Base-by-base conservation (phyloP, 2,329 filamentous ascomycete species). In the Rutstroemia sp. region DNA sequence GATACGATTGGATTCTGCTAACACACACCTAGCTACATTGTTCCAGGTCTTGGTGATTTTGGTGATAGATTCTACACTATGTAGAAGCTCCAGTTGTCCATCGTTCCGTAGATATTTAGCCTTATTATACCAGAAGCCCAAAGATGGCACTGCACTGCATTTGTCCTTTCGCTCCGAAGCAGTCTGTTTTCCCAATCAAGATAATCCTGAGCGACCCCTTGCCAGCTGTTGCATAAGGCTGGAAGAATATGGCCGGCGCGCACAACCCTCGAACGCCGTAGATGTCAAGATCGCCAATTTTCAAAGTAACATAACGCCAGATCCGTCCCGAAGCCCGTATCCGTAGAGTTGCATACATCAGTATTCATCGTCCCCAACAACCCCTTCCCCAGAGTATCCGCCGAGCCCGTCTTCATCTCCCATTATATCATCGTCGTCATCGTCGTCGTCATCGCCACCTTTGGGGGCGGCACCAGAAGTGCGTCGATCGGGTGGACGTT, bases 11-110 rank as follows among this genome's bases (percentile, higher is more conserved):
- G 51, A 25, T 51, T 25, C 51, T 39, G 42, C 48, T 48, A 49
- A 19, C 41, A 19, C 55, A 18, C 52, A 38, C 63, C 62, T 71
- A 97, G 92, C 72, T 97, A 96, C 71, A 97, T 97, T 69, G 83
- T 95, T 54, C 92, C 92, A 27, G 92, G 92, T 27, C 79, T 97
- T 18, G 92, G 92, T 63, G 92, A 97, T 71, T 97, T 97, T 72
- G 92, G 92, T 59, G 92, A 97, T 71, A 81, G 92, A 63, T 97
- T 94, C 74, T 97, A 96, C 73, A 96, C 92, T 56, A 82, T 96
- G 72, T 96, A 77, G 72, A 60, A 21, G 16, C 4, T 42, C 38
- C 10, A 16, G 25, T 34, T 34, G 38, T 18, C 52, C 34, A 38
- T 54, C 7, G 25, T 25, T 42, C 19, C n/a, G 27, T 30, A 21